Evolutionary conservation across 129 eudicot genomes (phyloP).

Genomic region (Kitagawia praeruptora): DNA sequence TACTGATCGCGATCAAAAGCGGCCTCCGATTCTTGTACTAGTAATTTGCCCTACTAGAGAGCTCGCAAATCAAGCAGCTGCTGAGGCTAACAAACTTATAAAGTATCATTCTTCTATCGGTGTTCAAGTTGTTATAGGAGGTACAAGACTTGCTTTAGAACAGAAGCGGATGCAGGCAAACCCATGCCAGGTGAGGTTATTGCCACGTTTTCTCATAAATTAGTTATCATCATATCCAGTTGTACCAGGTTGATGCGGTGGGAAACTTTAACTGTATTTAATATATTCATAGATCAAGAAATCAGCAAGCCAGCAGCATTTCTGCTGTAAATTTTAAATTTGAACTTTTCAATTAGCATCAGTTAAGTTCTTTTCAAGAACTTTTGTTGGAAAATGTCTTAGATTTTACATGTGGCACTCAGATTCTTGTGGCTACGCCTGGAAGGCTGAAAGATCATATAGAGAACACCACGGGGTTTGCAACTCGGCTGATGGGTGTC

Average conservation of each 20-base stretch:
- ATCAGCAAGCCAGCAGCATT: background rate
- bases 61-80: conserved; percentile 94
- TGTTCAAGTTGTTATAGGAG: conserved; percentile 97
- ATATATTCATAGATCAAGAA: background rate
- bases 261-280: background rate
- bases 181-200: conserved; percentile 77
- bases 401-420: conserved; percentile 10
- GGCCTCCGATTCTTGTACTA: conserved; percentile 80
- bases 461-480: conserved; percentile 91
- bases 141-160: conserved; percentile 81
- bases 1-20: conserved; percentile 53
- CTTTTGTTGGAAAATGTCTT: background rate
- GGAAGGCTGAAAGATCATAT: conserved; percentile 96
- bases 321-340: background rate
- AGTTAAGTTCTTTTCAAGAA: background rate
- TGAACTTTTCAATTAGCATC: background rate
- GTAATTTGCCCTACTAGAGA: conserved; percentile 96
- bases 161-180: conserved; percentile 88
- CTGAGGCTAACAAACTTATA: conserved; percentile 73
- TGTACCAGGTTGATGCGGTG: background rate
- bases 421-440: conserved; percentile 99
- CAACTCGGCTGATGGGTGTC: conserved; percentile 76
- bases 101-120: conserved; percentile 92
- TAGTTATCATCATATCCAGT: background rate
- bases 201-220: background rate